Evolutionary conservation across 495 filamentous ascomycete genomes (phyloP).

Genomic region (Aspergillus egyptiacus): DNA sequence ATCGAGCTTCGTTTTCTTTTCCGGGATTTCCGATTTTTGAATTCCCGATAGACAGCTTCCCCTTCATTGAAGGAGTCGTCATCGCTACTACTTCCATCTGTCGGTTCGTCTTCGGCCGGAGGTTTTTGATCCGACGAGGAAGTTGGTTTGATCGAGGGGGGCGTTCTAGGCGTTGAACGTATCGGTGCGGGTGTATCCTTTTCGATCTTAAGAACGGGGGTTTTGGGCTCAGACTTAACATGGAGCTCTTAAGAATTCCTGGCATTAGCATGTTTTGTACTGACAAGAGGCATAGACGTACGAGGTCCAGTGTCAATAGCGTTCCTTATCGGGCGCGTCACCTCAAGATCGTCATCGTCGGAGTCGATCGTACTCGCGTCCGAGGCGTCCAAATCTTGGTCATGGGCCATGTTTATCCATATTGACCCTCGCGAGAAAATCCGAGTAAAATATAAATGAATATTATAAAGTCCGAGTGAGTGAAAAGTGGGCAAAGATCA

Average conservation of each 20-base stretch:
- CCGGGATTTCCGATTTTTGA: constrained; percentile 52
- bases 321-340: constrained; percentile 19
- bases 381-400: constrained; percentile 16
- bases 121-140: constrained; percentile 15
- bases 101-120: constrained; percentile 15
- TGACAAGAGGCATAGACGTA: background rate
- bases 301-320: constrained; percentile 11
- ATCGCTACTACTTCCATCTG: constrained; percentile 24
- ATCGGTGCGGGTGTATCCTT: background rate
- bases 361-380: constrained; percentile 30
- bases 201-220: background rate
- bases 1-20: constrained; percentile 50
- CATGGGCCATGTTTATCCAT: constrained; percentile 14
- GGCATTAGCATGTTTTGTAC: background rate
- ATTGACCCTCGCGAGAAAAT: background rate
- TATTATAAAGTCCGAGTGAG: background rate
- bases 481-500: background rate
- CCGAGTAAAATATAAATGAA: background rate
- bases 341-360: constrained; percentile 39
- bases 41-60: constrained; percentile 50
- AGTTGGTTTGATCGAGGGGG: background rate
- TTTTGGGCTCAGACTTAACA: background rate
- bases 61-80: constrained; percentile 43
- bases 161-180: background rate
- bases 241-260: background rate